These are phyloP conservation scores for Puccinia triticina DNA, from an alignment of 1,284 basidiomycete genomes.

Conservation along the genomic window DNA sequence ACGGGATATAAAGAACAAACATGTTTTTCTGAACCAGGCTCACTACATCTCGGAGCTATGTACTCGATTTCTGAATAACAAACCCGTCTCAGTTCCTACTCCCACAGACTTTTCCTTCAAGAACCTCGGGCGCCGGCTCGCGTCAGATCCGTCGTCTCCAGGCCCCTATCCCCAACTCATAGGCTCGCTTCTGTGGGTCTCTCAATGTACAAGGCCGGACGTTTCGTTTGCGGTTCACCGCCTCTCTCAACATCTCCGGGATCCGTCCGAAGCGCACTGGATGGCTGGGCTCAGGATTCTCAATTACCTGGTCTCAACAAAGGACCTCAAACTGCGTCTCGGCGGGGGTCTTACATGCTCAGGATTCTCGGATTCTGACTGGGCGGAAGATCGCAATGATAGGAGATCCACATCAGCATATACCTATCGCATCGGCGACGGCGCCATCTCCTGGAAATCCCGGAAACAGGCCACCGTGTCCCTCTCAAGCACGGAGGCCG, in stretches of 20 bases:
- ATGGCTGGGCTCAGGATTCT: not conserved
- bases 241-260: not conserved
- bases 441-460: constrained; percentile 7
- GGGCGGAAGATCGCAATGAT: constrained; percentile 2
- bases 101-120: not conserved
- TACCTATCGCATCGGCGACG: not conserved
- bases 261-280: not conserved
- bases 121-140: not conserved
- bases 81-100: not conserved
- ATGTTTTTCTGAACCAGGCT: not conserved
- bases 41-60: not conserved
- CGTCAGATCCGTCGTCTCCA: not conserved
- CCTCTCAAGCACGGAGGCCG: not conserved
- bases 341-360: not conserved
- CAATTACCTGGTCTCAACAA: not conserved
- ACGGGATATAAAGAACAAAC: not conserved
- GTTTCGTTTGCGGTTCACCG: too few relatives aligned
- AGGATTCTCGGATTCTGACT: not conserved
- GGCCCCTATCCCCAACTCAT: too few relatives aligned
- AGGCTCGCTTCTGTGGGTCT: too few relatives aligned
- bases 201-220: too few relatives aligned
- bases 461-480: constrained; percentile 11
- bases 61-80: not conserved
- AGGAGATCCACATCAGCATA: not conserved
- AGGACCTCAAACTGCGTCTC: not conserved